Evolutionary conservation across 1,139 yeast genomes (phyloP).

Genomic region (Kurtzmaniella quercitrusa): DNA sequence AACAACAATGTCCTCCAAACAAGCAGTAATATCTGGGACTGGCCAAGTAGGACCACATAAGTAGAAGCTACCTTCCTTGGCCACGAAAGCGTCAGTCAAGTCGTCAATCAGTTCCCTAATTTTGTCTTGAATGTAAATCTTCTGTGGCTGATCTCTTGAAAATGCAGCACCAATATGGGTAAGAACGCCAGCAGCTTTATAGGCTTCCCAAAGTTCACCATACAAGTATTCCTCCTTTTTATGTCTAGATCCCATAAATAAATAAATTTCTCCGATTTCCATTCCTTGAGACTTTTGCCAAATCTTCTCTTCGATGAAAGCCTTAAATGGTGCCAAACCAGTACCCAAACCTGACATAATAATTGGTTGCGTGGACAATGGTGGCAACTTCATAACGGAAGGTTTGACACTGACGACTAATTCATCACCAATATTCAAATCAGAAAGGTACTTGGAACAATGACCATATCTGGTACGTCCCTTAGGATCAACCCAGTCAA

Average conservation of each 20-base stretch:
- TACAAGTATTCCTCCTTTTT: constrained; percentile 92
- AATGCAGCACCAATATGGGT: constrained; percentile 98
- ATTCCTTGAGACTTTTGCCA: constrained; percentile 90
- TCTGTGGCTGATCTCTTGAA: constrained; percentile 94
- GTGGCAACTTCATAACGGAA: constrained; percentile 94
- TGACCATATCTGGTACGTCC: constrained; percentile 92
- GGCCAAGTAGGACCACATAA: constrained; percentile 99
- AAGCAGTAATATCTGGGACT: constrained; percentile 92
- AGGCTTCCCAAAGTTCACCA: constrained; percentile 98
- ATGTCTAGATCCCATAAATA: constrained; percentile 94
- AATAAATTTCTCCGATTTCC: constrained; percentile 84
- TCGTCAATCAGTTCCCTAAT: constrained; percentile 73
- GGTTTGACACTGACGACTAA: constrained; percentile 94
- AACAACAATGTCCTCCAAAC: constrained; percentile 74
- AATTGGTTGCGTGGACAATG: constrained; percentile 81
- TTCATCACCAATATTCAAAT: constrained; percentile 75
- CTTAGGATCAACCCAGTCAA: constrained; percentile 87
- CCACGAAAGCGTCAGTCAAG: constrained; percentile 74
- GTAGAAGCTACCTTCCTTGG: constrained; percentile 83
- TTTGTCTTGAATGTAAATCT: constrained; percentile 92
- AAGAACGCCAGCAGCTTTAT: constrained; percentile 83
- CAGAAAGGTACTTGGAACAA: constrained; percentile 86
- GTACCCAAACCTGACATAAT: constrained; percentile 98
- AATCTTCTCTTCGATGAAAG: constrained; percentile 90
- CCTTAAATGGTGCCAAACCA: constrained; percentile 98